These are phyloP conservation scores for Euphorbia pulcherrima DNA, from an alignment of 345 rosid genomes.

Conservation along the genomic window DNA sequence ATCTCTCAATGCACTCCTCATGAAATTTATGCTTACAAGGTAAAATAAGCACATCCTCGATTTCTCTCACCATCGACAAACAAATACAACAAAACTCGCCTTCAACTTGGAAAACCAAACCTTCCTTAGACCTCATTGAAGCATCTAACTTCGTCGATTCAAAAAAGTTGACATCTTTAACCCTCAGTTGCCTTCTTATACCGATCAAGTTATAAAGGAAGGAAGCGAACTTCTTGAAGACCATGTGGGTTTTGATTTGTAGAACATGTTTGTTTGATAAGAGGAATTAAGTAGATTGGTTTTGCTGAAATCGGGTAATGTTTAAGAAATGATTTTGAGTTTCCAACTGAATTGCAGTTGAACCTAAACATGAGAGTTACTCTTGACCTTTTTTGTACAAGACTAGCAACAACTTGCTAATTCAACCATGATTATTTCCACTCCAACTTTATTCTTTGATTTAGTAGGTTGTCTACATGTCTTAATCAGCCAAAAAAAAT, in stretches of 20 bases:
- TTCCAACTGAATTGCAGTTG: conserved; percentile 38
- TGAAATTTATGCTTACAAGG: conserved; percentile 76
- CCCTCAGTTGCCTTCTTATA: conserved; percentile 19
- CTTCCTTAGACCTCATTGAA: conserved; percentile 6
- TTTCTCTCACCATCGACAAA: conserved; percentile 43
- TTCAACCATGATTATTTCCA: background rate
- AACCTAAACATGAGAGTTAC: conserved; percentile 52
- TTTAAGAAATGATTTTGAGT: conserved; percentile 32
- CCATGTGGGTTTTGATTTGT: conserved; percentile 24
- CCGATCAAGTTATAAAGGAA: conserved; percentile 24
- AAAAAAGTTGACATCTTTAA: conserved; percentile 12
- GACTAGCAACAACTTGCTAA: background rate
- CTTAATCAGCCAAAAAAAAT: background rate
- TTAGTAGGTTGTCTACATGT: conserved; percentile 1
- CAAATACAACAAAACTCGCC: conserved; percentile 63
- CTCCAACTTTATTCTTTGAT: conserved; percentile 3
- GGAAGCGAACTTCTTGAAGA: conserved; percentile 27
- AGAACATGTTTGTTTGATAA: conserved; percentile 20
- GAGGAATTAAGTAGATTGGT: conserved; percentile 9
- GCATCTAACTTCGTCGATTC: conserved; percentile 1
- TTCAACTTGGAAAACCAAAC: conserved; percentile 11
- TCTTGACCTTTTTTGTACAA: conserved; percentile 24
- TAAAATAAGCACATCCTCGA: conserved; percentile 38
- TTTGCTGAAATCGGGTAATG: conserved; percentile 15
- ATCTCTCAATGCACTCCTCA: conserved; percentile 52